Evolutionary conservation across 352 stramenopile species (phyloP).

Genomic region (Plasmopara halstedii): DNA sequence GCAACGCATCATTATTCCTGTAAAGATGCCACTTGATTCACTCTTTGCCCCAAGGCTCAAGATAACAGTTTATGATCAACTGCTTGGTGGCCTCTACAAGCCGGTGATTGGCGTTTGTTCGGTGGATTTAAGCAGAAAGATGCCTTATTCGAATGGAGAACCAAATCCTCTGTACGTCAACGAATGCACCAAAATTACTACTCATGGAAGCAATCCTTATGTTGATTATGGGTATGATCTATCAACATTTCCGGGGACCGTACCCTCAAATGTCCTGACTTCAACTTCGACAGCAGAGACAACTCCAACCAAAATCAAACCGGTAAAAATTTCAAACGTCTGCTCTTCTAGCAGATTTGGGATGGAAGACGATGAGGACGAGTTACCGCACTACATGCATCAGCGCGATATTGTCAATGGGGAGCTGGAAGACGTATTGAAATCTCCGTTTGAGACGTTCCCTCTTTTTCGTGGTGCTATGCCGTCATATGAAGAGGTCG

Average conservation of each 20-base stretch:
- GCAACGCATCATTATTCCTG: conserved; percentile 72
- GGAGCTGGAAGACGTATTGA: conserved; percentile 58
- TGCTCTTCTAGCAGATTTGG: conserved; percentile 26
- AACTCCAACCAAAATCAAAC: conserved; percentile 8
- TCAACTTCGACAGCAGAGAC: background rate
- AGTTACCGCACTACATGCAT: conserved; percentile 63
- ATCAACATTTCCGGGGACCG: conserved; percentile 45
- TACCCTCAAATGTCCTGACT: conserved; percentile 18
- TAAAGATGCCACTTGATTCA: conserved; percentile 78
- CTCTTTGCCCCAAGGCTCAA: conserved; percentile 81
- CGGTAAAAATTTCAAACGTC: conserved; percentile 1
- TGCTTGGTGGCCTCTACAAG: conserved; percentile 80
- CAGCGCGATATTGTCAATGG: conserved; percentile 41
- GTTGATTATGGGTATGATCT: conserved; percentile 51
- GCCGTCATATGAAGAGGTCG: conserved; percentile 28
- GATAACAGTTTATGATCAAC: conserved; percentile 76
- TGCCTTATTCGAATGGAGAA: conserved; percentile 56
- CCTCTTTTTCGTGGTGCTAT: conserved; percentile 52
- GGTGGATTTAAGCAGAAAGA: conserved; percentile 67
- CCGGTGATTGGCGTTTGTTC: conserved; percentile 69
- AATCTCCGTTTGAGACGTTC: conserved; percentile 81
- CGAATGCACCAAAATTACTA: conserved; percentile 20
- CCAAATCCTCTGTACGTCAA: conserved; percentile 54
- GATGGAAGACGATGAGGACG: conserved; percentile 45
- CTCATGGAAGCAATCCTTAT: conserved; percentile 47